A percentile compares a stretch with the other conserved stretches of the same genome.
Conservation (phyloP, 441 rosid species). For the Gossypium davidsonii region DNA sequence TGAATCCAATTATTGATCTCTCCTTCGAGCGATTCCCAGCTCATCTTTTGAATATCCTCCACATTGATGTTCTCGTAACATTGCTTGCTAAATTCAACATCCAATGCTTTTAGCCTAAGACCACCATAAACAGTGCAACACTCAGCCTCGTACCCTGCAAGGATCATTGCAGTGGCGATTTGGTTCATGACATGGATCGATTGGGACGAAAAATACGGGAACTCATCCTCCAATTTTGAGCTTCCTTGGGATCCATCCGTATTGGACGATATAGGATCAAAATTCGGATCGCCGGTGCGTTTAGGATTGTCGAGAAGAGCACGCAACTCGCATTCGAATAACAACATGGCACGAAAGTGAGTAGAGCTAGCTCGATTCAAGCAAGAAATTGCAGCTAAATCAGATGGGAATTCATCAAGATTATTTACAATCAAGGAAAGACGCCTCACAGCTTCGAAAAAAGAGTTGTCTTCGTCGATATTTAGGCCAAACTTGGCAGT, state of each 20-base stretch:
- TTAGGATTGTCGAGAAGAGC: constrained; percentile 22
- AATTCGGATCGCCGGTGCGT: not conserved
- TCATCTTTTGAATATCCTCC: constrained; percentile 38
- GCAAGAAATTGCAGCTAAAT: constrained; percentile 22
- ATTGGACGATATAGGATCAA: constrained; percentile 22
- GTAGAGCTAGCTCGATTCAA: constrained; percentile 30
- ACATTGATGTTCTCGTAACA: constrained; percentile 30
- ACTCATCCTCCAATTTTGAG: constrained; percentile 23
- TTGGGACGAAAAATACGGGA: constrained; percentile 23
- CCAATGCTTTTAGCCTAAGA: constrained; percentile 29
- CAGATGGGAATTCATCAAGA: constrained; percentile 24
- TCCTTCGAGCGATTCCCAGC: constrained; percentile 43
- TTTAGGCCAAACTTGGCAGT: constrained; percentile 32
- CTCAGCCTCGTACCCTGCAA: constrained; percentile 37
- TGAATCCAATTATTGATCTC: constrained; percentile 37
- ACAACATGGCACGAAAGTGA: constrained; percentile 33
- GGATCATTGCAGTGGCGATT: constrained; percentile 37
- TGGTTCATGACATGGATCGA: constrained; percentile 23
- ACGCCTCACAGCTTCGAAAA: constrained; percentile 36
- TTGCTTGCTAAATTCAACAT: constrained; percentile 24
- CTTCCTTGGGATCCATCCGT: constrained; percentile 7
- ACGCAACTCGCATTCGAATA: constrained; percentile 36
- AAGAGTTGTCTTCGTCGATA: constrained; percentile 31
- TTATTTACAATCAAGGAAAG: constrained; percentile 33
- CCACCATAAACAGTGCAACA: constrained; percentile 31